Evolutionary conservation across 371 early-diverging fungal species (phyloP).

Genomic region (Apophysomyces sp.): DNA sequence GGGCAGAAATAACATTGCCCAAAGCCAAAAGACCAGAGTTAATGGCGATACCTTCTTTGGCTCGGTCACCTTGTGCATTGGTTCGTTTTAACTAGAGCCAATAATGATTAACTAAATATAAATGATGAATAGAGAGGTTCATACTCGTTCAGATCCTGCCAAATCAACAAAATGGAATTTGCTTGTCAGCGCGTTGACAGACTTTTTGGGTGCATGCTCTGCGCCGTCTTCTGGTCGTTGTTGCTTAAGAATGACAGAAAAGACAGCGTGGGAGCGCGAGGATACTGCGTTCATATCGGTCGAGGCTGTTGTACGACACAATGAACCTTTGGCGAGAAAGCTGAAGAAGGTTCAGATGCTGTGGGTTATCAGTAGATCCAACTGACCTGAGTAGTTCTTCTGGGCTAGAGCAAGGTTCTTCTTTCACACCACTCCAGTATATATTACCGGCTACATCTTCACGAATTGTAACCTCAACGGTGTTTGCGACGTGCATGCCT

Average conservation of each 20-base stretch:
- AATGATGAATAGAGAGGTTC: not conserved
- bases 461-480: slow-evolving; percentile 65
- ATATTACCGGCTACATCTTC: slow-evolving; percentile 90
- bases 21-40: slow-evolving; percentile 96
- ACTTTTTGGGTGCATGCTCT: slow-evolving; percentile 8
- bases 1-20: slow-evolving; percentile 98
- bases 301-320: slow-evolving; percentile 84
- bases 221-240: slow-evolving; percentile 45
- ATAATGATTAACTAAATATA: not conserved
- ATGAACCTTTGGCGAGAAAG: slow-evolving; percentile 69
- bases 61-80: slow-evolving; percentile 87
- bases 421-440: slow-evolving; percentile 82
- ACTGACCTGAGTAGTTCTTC: slow-evolving; percentile 70
- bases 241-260: slow-evolving; percentile 85
- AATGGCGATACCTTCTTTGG: slow-evolving; percentile 96
- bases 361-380: not conserved
- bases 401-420: slow-evolving; percentile 67
- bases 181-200: slow-evolving; percentile 19
- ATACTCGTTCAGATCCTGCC: slow-evolving; percentile 95
- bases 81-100: slow-evolving; percentile 79
- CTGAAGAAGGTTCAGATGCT: slow-evolving; percentile 2
- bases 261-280: slow-evolving; percentile 96
- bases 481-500: not conserved
- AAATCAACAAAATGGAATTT: slow-evolving; percentile 99
- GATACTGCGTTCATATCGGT: slow-evolving; percentile 96